phyloP scores from a whole-genome alignment of 2,329 filamentous ascomycete species.

The Diaporthe citriasiana region DNA sequence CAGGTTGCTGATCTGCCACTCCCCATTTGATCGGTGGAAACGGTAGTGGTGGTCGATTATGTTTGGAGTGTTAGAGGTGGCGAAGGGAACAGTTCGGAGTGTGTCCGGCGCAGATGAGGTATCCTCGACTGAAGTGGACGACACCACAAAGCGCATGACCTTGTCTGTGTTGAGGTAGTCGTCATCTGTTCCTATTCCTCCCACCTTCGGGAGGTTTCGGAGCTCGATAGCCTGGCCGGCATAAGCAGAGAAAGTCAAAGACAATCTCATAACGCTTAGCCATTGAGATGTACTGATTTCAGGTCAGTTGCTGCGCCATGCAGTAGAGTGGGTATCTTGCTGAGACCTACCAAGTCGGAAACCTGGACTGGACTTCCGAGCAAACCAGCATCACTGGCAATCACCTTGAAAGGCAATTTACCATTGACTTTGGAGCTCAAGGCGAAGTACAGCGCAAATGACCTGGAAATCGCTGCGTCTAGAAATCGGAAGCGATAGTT shows the following conservation, averaged over 20 bases:
- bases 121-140: slow-evolving; percentile 48
- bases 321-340: background rate
- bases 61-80: slow-evolving; percentile 48
- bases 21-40: slow-evolving; percentile 59
- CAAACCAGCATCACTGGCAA: slow-evolving; percentile 68
- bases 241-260: slow-evolving; percentile 67
- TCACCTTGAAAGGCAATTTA: slow-evolving; percentile 63
- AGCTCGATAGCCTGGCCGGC: slow-evolving; percentile 63
- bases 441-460: slow-evolving; percentile 63
- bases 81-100: slow-evolving; percentile 57
- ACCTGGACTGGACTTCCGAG: slow-evolving; percentile 60
- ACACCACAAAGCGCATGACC: slow-evolving; percentile 67
- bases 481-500: slow-evolving; percentile 71
- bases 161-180: slow-evolving; percentile 67
- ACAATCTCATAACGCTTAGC: slow-evolving; percentile 72
- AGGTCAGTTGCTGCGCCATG: background rate
- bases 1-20: slow-evolving; percentile 67
- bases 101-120: slow-evolving; percentile 51
- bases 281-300: slow-evolving; percentile 58
- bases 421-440: slow-evolving; percentile 48
- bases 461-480: slow-evolving; percentile 62
- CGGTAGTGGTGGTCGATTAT: slow-evolving; percentile 60
- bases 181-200: slow-evolving; percentile 58
- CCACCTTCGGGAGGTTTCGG: slow-evolving; percentile 50
- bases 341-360: slow-evolving; percentile 50